phyloP scores from a whole-genome alignment of 139 green algal species.

The Chlorella sp. region DNA sequence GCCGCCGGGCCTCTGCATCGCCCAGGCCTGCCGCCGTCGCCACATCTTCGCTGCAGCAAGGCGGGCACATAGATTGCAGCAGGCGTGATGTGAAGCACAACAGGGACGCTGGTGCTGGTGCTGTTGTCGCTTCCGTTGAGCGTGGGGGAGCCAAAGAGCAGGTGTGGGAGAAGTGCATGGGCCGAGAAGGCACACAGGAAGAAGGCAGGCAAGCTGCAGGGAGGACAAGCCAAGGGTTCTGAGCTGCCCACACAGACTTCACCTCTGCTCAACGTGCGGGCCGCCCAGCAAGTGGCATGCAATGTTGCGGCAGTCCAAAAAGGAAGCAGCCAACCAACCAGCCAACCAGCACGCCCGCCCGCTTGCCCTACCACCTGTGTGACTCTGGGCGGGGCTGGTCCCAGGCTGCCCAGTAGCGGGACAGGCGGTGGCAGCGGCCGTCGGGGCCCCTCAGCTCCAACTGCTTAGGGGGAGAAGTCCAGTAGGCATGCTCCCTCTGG shows the following conservation, averaged over 20 bases:
- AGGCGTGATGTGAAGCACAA: not conserved
- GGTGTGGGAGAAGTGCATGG: too few relatives aligned
- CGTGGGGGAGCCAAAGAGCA: too few relatives aligned
- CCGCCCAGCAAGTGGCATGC: not conserved
- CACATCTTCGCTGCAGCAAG: conserved; percentile 64
- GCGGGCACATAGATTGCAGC: not conserved
- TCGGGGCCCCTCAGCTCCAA: conserved; percentile 46
- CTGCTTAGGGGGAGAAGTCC: conserved; percentile 52
- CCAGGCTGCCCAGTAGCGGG: conserved; percentile 85
- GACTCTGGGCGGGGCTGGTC: conserved; percentile 85
- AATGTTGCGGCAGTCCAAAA: not conserved
- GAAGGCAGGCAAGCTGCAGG: not conserved
- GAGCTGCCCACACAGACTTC: too few relatives aligned
- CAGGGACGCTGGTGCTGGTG: not conserved
- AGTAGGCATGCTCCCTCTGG: conserved; percentile 80
- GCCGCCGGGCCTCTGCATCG: conserved; percentile 3
- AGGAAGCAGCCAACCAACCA: too few relatives aligned
- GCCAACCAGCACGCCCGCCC: too few relatives aligned
- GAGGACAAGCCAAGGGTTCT: not conserved
- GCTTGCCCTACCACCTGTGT: conserved; percentile 48
- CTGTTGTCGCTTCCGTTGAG: not conserved
- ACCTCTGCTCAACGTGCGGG: not conserved
- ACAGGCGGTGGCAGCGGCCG: conserved; percentile 55
- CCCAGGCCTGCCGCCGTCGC: conserved; percentile 20
- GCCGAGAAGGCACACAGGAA: too few relatives aligned